phyloP scores from a whole-genome alignment of 78 protist genomes.

The Polysphondylium violaceum region DNA sequence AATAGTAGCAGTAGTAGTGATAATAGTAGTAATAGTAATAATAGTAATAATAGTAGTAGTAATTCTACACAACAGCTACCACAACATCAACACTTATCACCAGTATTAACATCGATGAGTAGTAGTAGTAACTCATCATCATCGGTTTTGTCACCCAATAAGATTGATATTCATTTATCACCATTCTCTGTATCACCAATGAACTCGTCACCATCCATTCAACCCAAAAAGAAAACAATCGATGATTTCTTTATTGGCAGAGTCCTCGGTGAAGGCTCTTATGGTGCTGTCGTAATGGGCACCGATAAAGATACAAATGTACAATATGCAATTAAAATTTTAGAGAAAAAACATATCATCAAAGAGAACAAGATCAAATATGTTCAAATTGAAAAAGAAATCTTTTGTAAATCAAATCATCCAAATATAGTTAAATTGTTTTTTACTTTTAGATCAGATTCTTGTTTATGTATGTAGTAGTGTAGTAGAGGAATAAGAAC shows the following conservation, averaged over 20 bases:
- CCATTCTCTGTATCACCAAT: conserved; percentile 35
- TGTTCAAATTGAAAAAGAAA: conserved; percentile 87
- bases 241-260: conserved; percentile 83
- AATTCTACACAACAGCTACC: not conserved
- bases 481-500: too few relatives aligned
- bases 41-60: not conserved
- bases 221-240: conserved; percentile 71
- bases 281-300: conserved; percentile 85
- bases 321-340: conserved; percentile 89
- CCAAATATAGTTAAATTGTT: conserved; percentile 89
- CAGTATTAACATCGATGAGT: too few relatives aligned
- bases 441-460: conserved; percentile 85
- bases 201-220: conserved; percentile 51
- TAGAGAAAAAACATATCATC: conserved; percentile 82
- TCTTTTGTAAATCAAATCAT: conserved; percentile 84
- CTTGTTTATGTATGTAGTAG: conserved; percentile 71
- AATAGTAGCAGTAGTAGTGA: not conserved
- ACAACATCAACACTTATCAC: not conserved
- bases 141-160: not conserved
- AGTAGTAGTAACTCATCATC: not conserved
- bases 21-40: not conserved
- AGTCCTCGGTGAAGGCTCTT: conserved; percentile 84
- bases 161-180: not conserved
- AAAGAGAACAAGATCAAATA: conserved; percentile 82
- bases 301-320: conserved; percentile 77